Evolutionary conservation across 2,329 filamentous ascomycete genomes (phyloP).

Genomic region (Pseudogymnoascus destructans): DNA sequence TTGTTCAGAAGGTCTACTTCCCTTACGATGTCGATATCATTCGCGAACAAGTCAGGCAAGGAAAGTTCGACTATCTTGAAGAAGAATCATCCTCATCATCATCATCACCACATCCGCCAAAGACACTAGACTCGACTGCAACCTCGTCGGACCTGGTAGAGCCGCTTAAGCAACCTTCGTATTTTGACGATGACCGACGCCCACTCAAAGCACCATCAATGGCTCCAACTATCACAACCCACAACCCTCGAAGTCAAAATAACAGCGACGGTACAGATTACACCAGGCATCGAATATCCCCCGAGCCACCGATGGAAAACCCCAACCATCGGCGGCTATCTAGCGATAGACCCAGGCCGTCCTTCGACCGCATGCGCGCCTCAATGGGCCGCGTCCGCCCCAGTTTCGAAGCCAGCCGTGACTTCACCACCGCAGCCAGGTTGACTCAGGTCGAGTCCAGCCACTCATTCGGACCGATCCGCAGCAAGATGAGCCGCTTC

Average conservation of each 20-base stretch:
- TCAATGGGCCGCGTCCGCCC: slow-evolving; percentile 77
- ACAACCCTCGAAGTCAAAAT: slow-evolving; percentile 72
- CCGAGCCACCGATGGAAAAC: slow-evolving; percentile 33
- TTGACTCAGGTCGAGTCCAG: slow-evolving; percentile 72
- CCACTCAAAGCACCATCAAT: slow-evolving; percentile 91
- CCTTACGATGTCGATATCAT: slow-evolving; percentile 92
- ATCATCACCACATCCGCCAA: slow-evolving; percentile 15
- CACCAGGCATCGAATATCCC: slow-evolving; percentile 51
- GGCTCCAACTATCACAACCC: slow-evolving; percentile 60
- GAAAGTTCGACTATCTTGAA: slow-evolving; percentile 64
- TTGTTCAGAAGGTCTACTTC: slow-evolving; percentile 84
- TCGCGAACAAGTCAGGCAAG: slow-evolving; percentile 76
- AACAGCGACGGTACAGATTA: slow-evolving; percentile 92
- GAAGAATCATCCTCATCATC: slow-evolving; percentile 12
- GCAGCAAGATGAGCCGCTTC: slow-evolving; percentile 16
- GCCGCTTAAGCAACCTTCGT: slow-evolving; percentile 40
- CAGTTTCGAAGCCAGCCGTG: slow-evolving; percentile 76
- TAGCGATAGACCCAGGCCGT: slow-evolving; percentile 56
- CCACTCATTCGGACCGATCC: slow-evolving; percentile 27
- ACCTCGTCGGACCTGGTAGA: slow-evolving; percentile 44
- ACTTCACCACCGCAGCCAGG: slow-evolving; percentile 83
- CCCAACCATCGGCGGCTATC: slow-evolving; percentile 22
- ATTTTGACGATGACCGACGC: slow-evolving; percentile 72
- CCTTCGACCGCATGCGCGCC: slow-evolving; percentile 74
- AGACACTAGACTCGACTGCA: slow-evolving; percentile 37